phyloP scores from a whole-genome alignment of 2,329 filamentous ascomycete species.

The Aureobasidium lini region DNA sequence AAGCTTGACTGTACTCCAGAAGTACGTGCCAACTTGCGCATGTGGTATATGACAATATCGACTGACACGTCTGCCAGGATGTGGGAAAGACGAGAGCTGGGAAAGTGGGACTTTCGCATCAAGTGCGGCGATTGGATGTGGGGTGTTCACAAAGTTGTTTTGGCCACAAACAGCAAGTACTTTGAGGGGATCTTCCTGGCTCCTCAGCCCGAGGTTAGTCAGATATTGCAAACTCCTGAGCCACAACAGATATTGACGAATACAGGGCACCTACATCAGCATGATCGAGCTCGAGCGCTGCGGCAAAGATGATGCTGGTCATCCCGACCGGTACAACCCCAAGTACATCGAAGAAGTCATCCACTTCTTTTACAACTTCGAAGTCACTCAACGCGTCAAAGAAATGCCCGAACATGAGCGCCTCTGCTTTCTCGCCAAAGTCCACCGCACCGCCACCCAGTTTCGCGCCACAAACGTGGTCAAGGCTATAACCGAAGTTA shows the following conservation, averaged over 20 bases:
- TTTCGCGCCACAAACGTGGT: neutral
- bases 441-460: conserved; percentile 1
- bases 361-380: conserved; percentile 8
- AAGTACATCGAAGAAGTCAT: conserved; percentile 1
- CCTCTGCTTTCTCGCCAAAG: neutral
- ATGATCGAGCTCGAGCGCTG: conserved; percentile 1
- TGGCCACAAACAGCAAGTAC: conserved; percentile 3
- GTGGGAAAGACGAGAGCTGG: neutral
- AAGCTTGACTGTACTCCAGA: neutral
- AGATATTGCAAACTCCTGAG: neutral
- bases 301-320: neutral
- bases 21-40: neutral
- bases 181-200: neutral
- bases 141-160: neutral
- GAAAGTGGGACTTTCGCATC: neutral
- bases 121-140: neutral
- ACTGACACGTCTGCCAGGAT: neutral
- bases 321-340: neutral
- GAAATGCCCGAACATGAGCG: neutral
- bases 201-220: neutral
- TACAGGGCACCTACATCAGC: neutral
- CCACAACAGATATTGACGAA: neutral
- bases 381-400: neutral
- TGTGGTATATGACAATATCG: neutral
- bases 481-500: neutral